Conservation (phyloP, 306 rosid species). For the Castanea crenata region DNA sequence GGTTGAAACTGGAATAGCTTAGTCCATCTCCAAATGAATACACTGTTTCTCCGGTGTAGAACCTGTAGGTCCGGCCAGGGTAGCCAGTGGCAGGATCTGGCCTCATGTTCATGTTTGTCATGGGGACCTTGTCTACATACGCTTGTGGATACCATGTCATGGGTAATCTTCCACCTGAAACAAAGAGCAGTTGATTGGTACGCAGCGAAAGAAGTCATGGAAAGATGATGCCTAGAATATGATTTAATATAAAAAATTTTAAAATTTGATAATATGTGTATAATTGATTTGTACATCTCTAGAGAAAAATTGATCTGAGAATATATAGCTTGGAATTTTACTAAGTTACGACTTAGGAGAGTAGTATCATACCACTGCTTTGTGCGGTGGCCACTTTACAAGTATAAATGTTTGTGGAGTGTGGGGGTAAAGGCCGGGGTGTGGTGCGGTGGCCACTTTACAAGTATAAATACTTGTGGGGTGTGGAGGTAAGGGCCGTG, state of each 20-base stretch:
- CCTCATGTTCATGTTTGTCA: slow-evolving; percentile 98
- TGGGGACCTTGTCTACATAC: slow-evolving; percentile 75
- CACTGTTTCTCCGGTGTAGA: slow-evolving; percentile 82
- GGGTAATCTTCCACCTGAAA: slow-evolving; percentile 91
- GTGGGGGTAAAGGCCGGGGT: too few relatives aligned
- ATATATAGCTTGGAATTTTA: neutral
- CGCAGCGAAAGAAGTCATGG: neutral
- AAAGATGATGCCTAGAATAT: neutral
- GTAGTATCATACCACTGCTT: too few relatives aligned
- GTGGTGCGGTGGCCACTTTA: too few relatives aligned
- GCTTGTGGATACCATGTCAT: slow-evolving; percentile 99
- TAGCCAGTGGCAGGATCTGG: slow-evolving; percentile 69
- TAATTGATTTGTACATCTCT: neutral
- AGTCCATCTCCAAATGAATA: slow-evolving; percentile 84
- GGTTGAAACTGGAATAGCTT: slow-evolving; percentile 55
- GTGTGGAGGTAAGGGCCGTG: too few relatives aligned
- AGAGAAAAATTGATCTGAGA: neutral
- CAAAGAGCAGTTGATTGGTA: neutral
- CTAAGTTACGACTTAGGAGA: neutral
- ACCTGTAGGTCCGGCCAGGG: slow-evolving; percentile 85
- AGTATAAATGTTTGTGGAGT: too few relatives aligned
- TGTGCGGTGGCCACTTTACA: too few relatives aligned
- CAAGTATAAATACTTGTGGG: too few relatives aligned
- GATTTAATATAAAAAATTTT: neutral
- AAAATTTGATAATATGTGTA: neutral